Percentiles rank a stretch among this genome's conserved stretches.
Conservation (phyloP, 768 basidiomycete genomes). For the Trametes coccinea region DNA sequence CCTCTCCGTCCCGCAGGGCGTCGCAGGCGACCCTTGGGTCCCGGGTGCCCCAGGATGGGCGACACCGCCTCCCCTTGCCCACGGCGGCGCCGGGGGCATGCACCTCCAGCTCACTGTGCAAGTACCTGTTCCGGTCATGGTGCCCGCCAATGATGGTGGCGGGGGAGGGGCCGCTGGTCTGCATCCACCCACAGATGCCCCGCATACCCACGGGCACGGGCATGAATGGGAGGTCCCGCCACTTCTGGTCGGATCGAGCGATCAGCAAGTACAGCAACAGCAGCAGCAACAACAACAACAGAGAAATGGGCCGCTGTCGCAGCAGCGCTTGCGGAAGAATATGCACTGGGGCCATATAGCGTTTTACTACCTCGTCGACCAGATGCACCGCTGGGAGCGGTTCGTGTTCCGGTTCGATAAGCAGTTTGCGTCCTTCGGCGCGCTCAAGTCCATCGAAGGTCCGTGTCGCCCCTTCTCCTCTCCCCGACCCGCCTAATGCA, state of each 20-base stretch:
- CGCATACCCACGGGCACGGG: constrained; percentile 2
- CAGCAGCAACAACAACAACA: too few species aligned
- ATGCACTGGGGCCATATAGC: constrained; percentile 82
- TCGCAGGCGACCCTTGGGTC: constrained; percentile 8
- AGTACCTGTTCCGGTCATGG: constrained; percentile 12
- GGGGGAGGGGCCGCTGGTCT: neutral
- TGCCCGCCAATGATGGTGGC: neutral
- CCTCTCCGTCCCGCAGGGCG: constrained; percentile 3
- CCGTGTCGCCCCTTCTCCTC: constrained; percentile 25
- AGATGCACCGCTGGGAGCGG: constrained; percentile 81
- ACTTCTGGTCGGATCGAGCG: constrained; percentile 14
- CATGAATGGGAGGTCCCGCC: constrained; percentile 26
- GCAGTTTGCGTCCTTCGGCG: constrained; percentile 70
- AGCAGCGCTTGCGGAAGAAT: constrained; percentile 39
- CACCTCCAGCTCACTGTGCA: constrained; percentile 14
- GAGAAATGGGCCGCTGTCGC: constrained; percentile 20
- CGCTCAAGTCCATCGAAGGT: constrained; percentile 75
- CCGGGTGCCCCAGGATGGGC: constrained; percentile 8
- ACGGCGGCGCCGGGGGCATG: constrained; percentile 9
- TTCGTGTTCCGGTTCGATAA: constrained; percentile 81
- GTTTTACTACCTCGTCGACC: constrained; percentile 74
- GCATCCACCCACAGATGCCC: neutral
- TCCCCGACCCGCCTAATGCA: neutral
- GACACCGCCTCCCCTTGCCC: constrained; percentile 11
- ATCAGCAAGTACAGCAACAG: constrained; percentile 12